A percentile compares a stretch with the other conserved stretches of the same genome.
phyloP scores from a whole-genome alignment of 371 early-diverging fungal genomes.

The Mortierella sp. region DNA sequence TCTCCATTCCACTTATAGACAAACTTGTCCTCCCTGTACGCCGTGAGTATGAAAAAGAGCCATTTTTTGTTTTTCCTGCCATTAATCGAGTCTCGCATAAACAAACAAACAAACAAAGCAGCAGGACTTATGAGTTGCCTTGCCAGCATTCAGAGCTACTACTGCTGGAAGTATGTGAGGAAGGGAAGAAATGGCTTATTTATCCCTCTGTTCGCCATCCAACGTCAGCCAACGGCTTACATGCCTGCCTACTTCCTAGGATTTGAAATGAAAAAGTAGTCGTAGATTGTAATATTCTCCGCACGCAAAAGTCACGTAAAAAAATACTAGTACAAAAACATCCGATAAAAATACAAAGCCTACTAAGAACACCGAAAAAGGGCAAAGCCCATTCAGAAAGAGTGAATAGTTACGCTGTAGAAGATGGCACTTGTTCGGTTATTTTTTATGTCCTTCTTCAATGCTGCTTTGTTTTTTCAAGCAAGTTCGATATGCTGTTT shows the following conservation, averaged over 20 bases:
- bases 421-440: neutral
- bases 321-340: neutral
- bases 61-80: too few species aligned
- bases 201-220: neutral
- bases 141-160: neutral
- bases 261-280: neutral
- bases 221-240: neutral
- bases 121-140: too few species aligned
- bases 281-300: neutral
- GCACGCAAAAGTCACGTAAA: neutral
- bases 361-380: neutral
- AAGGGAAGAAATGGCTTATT: neutral
- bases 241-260: neutral
- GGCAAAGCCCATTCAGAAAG: too few species aligned
- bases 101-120: slow-evolving; percentile 3
- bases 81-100: too few species aligned
- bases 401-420: neutral
- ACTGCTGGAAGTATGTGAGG: neutral
- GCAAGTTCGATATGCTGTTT: too few species aligned
- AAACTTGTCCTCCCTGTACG: neutral
- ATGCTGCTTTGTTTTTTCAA: neutral
- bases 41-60: neutral
- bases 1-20: too few species aligned
- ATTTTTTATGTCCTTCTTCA: neutral
- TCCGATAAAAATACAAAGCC: neutral